Conservation (phyloP, 1,284 basidiomycete genomes). For the Schizophyllum amplum region DNA sequence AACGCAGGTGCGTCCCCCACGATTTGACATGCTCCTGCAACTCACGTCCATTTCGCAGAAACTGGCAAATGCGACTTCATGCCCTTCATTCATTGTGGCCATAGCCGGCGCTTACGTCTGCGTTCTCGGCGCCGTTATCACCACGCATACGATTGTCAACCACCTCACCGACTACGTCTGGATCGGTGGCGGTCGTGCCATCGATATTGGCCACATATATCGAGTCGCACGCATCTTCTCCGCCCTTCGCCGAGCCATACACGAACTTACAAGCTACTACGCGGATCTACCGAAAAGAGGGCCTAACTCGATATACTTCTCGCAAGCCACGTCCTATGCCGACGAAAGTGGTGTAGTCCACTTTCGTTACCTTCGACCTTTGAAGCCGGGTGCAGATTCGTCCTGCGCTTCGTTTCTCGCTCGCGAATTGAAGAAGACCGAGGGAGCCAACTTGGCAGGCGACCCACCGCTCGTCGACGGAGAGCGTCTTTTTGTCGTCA, state of each 20-base stretch:
- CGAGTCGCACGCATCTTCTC: slow-evolving; percentile 10
- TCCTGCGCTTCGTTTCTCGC: slow-evolving; percentile 12
- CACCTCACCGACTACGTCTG: slow-evolving; percentile 17
- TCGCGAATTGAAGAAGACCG: not conserved
- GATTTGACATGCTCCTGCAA: slow-evolving; percentile 2
- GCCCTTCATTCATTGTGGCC: slow-evolving; percentile 17
- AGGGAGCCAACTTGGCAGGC: too few relatives aligned
- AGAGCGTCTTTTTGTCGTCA: slow-evolving; percentile 14
- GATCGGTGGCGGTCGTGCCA: slow-evolving; percentile 12
- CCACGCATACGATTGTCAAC: slow-evolving; percentile 18
- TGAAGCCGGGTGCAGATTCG: slow-evolving; percentile 7
- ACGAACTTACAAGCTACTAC: slow-evolving; percentile 10
- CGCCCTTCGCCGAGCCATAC: slow-evolving; percentile 11
- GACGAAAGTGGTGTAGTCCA: slow-evolving; percentile 1
- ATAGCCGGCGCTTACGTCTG: slow-evolving; percentile 14
- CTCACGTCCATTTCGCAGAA: slow-evolving; percentile 2
- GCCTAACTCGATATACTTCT: slow-evolving; percentile 12
- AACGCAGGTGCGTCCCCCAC: too few relatives aligned
- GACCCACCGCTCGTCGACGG: not conserved
- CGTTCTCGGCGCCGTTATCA: slow-evolving; percentile 18
- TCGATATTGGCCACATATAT: slow-evolving; percentile 10
- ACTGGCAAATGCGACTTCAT: slow-evolving; percentile 12
- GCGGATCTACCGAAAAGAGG: not conserved
- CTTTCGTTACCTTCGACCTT: slow-evolving; percentile 11
- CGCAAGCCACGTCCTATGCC: slow-evolving; percentile 6